Base-by-base conservation (phyloP, 1,284 basidiomycete species). In the Kwoniella shivajii region DNA sequence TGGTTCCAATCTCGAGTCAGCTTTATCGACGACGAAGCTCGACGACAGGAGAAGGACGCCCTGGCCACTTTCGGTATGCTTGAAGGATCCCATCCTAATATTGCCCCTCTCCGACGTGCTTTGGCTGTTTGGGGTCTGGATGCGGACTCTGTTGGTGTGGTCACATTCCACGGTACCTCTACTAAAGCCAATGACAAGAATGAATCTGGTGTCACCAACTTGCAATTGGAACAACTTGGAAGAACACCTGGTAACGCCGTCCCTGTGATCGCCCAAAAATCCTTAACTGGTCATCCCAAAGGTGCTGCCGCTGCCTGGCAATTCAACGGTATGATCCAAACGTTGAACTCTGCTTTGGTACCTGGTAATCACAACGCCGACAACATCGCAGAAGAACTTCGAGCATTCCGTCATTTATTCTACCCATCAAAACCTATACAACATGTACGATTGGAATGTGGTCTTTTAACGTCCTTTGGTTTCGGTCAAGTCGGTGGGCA, bases 401-500 rank as follows among this genome's bases (percentile, higher is more conserved):
- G 90, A 72, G 85, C 92, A 60, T 92, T 92, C 78, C 87, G 86
- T 56, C 86, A 89, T 81, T 84, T 99, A 57, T 86, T 99, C 85
- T 99, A 97, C 89, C 94, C 93, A 11, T 99, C 95, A 41, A 93
- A 90, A 79, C 85, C 92, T 4, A 92, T 99, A 69, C 85, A 92
- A 73, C 95, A 93, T 6, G 90, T 94, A 67, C 90, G 91, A 59
- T 88, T 98, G 69, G 88, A 89, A 60, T 89, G 89, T 47, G 92
- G 91, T 79, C 83, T 92, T 60, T 89, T 95, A 83, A 97, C 95
- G 3, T 97, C 93, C 18, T 99, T 99, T 81, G 96, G 96, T 69
- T 99, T 99, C 83, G 96, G 95, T 70, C 96, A 99, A 85, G 94
- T 97, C 65, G 96, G 95, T 63, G 96, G 95, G 61, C 90, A 88